These are phyloP conservation scores for Melanomma pulvis-pyrius DNA, from an alignment of 495 filamentous ascomycete genomes.

Conservation along the genomic window DNA sequence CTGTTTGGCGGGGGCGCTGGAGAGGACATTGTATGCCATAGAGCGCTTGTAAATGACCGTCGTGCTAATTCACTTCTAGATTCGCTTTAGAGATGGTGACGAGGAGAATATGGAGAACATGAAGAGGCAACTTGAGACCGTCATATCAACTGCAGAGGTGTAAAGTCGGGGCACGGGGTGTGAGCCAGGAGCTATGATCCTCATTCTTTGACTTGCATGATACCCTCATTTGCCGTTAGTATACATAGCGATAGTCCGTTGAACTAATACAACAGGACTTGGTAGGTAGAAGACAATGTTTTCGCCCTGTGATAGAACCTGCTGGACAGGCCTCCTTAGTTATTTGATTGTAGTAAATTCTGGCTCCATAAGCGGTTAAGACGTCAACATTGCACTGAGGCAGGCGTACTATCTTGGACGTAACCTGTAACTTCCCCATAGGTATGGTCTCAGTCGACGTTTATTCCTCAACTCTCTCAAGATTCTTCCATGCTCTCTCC, in stretches of 20 bases:
- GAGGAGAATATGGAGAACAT: constrained; percentile 25
- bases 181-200: not conserved
- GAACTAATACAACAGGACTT: too few relatives aligned
- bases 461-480: not conserved
- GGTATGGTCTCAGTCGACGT: not conserved
- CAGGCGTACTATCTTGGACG: not conserved
- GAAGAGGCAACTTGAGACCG: constrained; percentile 19
- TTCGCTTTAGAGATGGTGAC: constrained; percentile 28
- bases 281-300: too few relatives aligned
- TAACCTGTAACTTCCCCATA: not conserved
- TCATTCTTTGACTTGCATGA: not conserved
- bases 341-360: too few relatives aligned
- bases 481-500: not conserved
- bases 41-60: not conserved
- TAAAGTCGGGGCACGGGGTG: not conserved
- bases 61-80: constrained; percentile 14
- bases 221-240: not conserved
- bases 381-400: not conserved
- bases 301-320: too few relatives aligned
- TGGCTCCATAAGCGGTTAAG: too few relatives aligned
- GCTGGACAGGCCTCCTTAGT: too few relatives aligned
- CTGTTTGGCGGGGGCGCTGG: constrained; percentile 62
- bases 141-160: not conserved
- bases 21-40: constrained; percentile 27
- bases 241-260: not conserved